These are phyloP conservation scores for Tritrichomonas musculus DNA, from an alignment of 208 protist genomes.

Conservation along the genomic window DNA sequence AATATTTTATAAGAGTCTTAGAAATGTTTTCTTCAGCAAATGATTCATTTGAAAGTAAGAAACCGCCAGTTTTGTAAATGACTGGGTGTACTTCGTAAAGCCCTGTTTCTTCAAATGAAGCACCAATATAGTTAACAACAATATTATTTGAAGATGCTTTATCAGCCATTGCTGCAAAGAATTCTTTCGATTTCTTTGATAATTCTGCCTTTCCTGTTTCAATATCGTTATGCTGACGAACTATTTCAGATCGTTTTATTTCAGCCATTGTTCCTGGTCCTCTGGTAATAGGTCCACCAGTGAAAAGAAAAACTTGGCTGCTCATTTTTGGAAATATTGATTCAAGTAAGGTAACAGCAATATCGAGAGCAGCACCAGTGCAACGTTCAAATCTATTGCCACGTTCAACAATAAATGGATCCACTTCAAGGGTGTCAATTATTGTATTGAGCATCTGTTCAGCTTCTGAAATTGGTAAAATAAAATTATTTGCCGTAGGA, in stretches of 20 bases:
- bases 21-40: neutral
- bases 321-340: neutral
- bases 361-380: neutral
- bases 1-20: neutral
- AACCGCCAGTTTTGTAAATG: conserved; percentile 53
- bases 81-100: conserved; percentile 76
- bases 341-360: neutral
- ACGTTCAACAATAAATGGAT: neutral
- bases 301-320: neutral
- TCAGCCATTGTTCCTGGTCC: conserved; percentile 60
- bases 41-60: neutral
- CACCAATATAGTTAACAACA: conserved; percentile 84
- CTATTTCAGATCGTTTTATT: conserved; percentile 74
- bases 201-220: conserved; percentile 51
- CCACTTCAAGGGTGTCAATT: neutral
- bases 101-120: conserved; percentile 72
- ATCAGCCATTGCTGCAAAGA: conserved; percentile 82
- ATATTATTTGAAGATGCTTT: conserved; percentile 80
- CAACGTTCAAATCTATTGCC: neutral
- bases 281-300: neutral
- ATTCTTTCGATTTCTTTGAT: conserved; percentile 59
- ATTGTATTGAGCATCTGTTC: neutral
- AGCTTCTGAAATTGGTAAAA: neutral
- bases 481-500: neutral
- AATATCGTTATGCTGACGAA: conserved; percentile 89